Conservation (phyloP, 257 asterid genomes). For the Phtheirospermum japonicum region DNA sequence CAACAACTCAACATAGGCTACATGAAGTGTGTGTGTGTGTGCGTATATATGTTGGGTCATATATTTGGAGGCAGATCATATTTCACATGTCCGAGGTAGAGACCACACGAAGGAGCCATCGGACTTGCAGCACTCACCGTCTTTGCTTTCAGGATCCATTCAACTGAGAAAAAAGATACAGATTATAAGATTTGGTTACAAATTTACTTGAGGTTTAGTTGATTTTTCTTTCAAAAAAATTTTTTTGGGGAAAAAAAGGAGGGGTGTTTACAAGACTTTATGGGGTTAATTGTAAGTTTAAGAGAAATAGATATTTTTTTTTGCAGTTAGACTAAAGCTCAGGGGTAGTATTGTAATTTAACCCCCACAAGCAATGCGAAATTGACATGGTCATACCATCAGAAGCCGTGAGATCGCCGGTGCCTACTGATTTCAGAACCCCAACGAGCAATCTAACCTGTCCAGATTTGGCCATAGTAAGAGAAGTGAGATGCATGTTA, state of each 20-base stretch:
- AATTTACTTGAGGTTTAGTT: neutral
- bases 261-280: neutral
- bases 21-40: neutral
- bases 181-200: neutral
- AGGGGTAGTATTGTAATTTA: neutral
- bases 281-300: neutral
- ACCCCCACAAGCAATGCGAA: neutral
- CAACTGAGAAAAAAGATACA: constrained; percentile 45
- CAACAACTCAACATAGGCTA: constrained; percentile 3
- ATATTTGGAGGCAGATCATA: constrained; percentile 57
- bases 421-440: constrained; percentile 79
- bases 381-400: constrained; percentile 55
- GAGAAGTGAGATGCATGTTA: neutral
- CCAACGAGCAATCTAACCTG: constrained; percentile 97
- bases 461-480: constrained; percentile 16
- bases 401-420: constrained; percentile 55
- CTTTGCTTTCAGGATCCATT: constrained; percentile 76
- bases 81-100: constrained; percentile 86
- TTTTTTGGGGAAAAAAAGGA: neutral
- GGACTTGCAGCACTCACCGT: constrained; percentile 67
- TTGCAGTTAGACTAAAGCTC: neutral
- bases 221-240: neutral
- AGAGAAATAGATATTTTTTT: neutral
- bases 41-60: constrained; percentile 10
- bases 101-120: constrained; percentile 96